phyloP scores from a whole-genome alignment of 331 rosid species.

The Pyrus hybrid region DNA sequence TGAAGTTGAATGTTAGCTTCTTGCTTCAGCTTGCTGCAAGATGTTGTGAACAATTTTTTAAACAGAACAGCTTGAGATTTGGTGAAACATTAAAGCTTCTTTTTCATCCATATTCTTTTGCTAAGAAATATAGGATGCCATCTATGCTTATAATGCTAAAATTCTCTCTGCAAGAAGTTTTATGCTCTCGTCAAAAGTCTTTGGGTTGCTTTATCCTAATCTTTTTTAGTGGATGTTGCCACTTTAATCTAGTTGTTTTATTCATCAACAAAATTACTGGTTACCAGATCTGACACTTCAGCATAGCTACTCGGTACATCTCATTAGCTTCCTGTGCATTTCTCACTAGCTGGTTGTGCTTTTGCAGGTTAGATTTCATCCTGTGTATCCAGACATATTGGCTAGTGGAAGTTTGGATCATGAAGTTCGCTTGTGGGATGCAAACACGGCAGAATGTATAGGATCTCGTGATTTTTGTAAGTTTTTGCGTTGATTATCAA shows the following conservation, averaged over 20 bases:
- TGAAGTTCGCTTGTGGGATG: constrained; percentile 94
- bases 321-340: background rate
- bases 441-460: constrained; percentile 79
- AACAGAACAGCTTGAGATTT: background rate
- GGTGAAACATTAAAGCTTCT: background rate
- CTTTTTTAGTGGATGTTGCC: background rate
- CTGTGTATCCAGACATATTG: constrained; percentile 68
- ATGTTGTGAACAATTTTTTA: background rate
- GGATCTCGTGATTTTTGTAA: constrained; percentile 84
- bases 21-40: background rate
- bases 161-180: background rate
- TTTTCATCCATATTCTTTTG: background rate
- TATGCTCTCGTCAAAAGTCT: background rate
- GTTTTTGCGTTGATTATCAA: background rate
- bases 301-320: constrained; percentile 4
- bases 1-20: background rate
- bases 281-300: background rate
- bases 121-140: background rate
- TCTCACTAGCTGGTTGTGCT: background rate
- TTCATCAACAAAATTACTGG: background rate
- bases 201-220: background rate
- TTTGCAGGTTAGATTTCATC: constrained; percentile 95
- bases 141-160: background rate
- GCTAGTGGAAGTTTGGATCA: constrained; percentile 99
- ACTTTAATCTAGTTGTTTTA: background rate